phyloP scores from a whole-genome alignment of 192 early-diverging fungal genomes.

The Coemansia sp. region DNA sequence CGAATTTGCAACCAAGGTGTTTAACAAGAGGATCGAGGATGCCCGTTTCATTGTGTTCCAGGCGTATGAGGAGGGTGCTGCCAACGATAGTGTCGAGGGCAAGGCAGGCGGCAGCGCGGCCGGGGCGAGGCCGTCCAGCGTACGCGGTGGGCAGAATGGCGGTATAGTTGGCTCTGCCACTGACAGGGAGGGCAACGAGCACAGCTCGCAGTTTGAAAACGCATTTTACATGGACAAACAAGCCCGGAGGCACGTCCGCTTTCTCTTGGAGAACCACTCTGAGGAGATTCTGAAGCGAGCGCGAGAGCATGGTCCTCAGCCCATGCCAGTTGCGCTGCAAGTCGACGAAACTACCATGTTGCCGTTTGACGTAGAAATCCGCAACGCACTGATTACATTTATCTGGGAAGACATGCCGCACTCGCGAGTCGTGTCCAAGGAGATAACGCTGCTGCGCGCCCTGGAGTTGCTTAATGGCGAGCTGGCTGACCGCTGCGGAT shows the following conservation, averaged over 20 bases:
- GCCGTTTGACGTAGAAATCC: conserved; percentile 25
- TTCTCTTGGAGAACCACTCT: conserved; percentile 20
- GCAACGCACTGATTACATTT: conserved; percentile 19
- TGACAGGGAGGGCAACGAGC: conserved; percentile 18
- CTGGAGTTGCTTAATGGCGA: conserved; percentile 38
- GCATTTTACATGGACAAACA: conserved; percentile 35
- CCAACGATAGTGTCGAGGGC: not conserved
- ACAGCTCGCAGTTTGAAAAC: conserved; percentile 19
- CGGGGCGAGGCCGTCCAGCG: not conserved
- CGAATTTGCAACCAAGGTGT: conserved; percentile 41
- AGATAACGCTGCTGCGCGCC: conserved; percentile 35
- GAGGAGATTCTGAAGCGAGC: conserved; percentile 28
- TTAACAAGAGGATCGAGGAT: conserved; percentile 40
- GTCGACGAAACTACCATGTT: conserved; percentile 21
- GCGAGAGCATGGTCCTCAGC: conserved; percentile 13
- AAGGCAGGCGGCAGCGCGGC: no score
- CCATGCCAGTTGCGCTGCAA: conserved; percentile 42
- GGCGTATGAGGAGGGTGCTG: conserved; percentile 12
- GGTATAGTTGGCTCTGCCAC: not conserved
- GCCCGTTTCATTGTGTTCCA: conserved; percentile 27
- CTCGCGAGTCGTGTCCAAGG: conserved; percentile 23
- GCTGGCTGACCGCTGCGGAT: conserved; percentile 31
- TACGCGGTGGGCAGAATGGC: not conserved
- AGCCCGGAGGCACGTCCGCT: conserved; percentile 20
- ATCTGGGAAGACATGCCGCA: conserved; percentile 42